A percentile compares a stretch with the other conserved stretches of the same genome.
These are phyloP conservation scores for Scheffersomyces cryptocercus DNA, from an alignment of 1,139 yeast species.

Conservation along the genomic window DNA sequence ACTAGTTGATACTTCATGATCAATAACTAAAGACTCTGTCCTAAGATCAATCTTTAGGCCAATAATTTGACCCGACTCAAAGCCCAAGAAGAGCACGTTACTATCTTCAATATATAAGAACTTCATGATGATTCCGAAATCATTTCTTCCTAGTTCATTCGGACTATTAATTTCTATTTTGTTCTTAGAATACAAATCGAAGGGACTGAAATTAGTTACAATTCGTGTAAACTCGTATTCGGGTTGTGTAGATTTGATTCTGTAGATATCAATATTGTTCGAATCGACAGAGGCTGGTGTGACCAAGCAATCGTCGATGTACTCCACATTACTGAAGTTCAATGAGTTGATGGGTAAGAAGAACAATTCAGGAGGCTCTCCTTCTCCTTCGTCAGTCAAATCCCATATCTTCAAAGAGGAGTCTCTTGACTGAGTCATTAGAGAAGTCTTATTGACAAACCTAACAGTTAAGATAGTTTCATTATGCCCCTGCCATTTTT, in stretches of 20 bases:
- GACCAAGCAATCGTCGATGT: conserved; percentile 28
- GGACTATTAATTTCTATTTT: conserved; percentile 14
- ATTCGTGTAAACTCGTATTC: conserved; percentile 24
- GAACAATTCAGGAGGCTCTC: conserved; percentile 9
- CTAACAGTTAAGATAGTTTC: conserved; percentile 44
- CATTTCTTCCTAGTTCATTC: conserved; percentile 25
- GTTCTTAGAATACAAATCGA: conserved; percentile 12
- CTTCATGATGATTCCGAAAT: conserved; percentile 60
- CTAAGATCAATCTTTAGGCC: conserved; percentile 24
- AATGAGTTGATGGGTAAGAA: conserved; percentile 57
- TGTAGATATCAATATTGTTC: conserved; percentile 53
- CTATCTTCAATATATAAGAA: conserved; percentile 29
- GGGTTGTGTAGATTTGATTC: conserved; percentile 17
- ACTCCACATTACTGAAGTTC: conserved; percentile 55
- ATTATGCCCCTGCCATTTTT: conserved; percentile 53
- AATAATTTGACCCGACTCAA: conserved; percentile 57
- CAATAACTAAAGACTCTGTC: background rate
- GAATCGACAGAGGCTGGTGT: conserved; percentile 59
- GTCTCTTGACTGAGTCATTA: conserved; percentile 59
- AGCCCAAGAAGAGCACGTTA: conserved; percentile 45
- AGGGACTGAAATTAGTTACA: conserved; percentile 27
- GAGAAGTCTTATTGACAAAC: conserved; percentile 16
- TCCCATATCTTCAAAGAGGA: conserved; percentile 53
- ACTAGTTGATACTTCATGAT: conserved; percentile 1
- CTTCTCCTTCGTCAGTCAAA: conserved; percentile 14